A percentile compares a stretch with the other conserved stretches of the same genome.
Evolutionary conservation across 2,329 filamentous ascomycete species (phyloP).

Genomic region (Hypomyces perniciosus): DNA sequence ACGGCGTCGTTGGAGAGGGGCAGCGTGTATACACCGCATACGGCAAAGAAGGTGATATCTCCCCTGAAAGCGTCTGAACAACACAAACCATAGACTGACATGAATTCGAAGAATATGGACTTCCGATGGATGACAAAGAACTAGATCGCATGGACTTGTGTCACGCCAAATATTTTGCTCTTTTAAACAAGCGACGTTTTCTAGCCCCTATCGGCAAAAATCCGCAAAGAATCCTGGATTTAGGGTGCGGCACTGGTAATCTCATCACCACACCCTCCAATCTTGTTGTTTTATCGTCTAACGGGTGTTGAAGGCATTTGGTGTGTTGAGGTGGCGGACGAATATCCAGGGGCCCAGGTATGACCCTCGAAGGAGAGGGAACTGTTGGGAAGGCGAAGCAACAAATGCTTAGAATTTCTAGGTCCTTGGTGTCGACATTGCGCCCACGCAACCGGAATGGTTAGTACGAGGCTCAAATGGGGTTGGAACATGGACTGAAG

Average conservation of each 20-base stretch:
- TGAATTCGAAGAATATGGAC: constrained; percentile 28
- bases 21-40: constrained; percentile 28
- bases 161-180: constrained; percentile 28
- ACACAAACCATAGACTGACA: background rate
- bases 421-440: constrained; percentile 23
- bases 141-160: constrained; percentile 34
- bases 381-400: background rate
- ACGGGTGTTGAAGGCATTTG: constrained; percentile 21
- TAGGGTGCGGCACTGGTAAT: constrained; percentile 21
- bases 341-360: constrained; percentile 19
- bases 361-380: background rate
- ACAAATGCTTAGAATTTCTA: background rate
- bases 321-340: constrained; percentile 35
- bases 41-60: constrained; percentile 25
- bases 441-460: constrained; percentile 21
- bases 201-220: constrained; percentile 17
- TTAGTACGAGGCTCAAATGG: constrained; percentile 1
- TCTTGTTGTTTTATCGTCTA: background rate
- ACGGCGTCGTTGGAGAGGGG: constrained; percentile 23
- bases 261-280: background rate
- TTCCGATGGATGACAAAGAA: constrained; percentile 35
- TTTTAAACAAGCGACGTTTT: constrained; percentile 22
- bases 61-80: too few species aligned
- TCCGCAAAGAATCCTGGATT: constrained; percentile 24
- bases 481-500: background rate